A percentile compares a stretch with the other conserved stretches of the same genome.
phyloP scores from a whole-genome alignment of 371 early-diverging fungal genomes.

The Zancudomyces culisetae region DNA sequence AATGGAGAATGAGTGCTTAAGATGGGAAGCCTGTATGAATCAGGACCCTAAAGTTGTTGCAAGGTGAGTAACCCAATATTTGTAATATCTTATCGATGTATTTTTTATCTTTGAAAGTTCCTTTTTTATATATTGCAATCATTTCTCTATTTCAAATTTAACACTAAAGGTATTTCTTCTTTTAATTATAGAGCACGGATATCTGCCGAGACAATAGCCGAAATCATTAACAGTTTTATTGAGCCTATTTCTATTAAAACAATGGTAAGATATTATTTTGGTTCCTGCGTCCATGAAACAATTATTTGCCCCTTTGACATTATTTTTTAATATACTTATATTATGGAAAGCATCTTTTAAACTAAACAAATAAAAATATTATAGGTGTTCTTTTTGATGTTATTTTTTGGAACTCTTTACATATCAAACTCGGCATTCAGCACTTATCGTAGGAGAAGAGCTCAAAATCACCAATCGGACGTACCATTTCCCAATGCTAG shows the following conservation, averaged over 20 bases:
- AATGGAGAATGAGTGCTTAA: constrained; percentile 45
- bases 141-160: not conserved
- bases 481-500: constrained; percentile 1
- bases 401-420: constrained; percentile 22
- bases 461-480: not conserved
- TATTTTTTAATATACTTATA: too few relatives aligned
- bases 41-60: constrained; percentile 46
- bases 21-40: constrained; percentile 67
- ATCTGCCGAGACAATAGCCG: constrained; percentile 60
- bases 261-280: constrained; percentile 25
- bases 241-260: constrained; percentile 67
- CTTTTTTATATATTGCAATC: constrained; percentile 17
- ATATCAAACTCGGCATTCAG: constrained; percentile 26
- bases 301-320: too few relatives aligned
- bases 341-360: too few relatives aligned
- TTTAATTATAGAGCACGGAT: constrained; percentile 28
- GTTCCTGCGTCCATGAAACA: too few relatives aligned
- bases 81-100: too few relatives aligned
- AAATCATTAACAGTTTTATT: constrained; percentile 55
- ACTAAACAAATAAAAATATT: not conserved
- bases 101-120: too few relatives aligned
- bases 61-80: constrained; percentile 1
- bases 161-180: not conserved
- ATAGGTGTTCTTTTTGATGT: constrained; percentile 14
- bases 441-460: constrained; percentile 18